phyloP scores from a whole-genome alignment of 176 grass and related monocot species.

The Zea luxurians region DNA sequence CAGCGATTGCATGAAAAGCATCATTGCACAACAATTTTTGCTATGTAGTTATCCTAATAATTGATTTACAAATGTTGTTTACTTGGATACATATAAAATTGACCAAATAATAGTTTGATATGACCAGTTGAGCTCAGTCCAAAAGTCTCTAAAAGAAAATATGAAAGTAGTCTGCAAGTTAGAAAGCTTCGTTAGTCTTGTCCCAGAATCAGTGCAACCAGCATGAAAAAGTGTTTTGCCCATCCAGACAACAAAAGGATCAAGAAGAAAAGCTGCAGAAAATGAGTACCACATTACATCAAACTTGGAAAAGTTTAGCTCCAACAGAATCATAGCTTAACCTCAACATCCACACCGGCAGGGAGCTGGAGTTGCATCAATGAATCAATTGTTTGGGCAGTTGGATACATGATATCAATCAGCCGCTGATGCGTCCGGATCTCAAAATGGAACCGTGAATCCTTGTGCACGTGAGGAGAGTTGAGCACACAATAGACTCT shows the following conservation, averaged over 20 bases:
- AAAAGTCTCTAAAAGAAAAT: too few species aligned
- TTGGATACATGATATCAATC: conserved; percentile 93
- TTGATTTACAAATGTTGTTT: too few species aligned
- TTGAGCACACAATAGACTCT: conserved; percentile 93
- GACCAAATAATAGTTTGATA: too few species aligned
- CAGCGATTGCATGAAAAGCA: too few species aligned
- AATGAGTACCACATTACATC: conserved; percentile 26
- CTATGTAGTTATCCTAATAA: too few species aligned
- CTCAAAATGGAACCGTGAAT: conserved; percentile 94
- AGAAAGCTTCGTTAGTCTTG: too few species aligned
- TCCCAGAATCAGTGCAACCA: too few species aligned
- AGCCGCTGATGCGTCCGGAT: conserved; percentile 89
- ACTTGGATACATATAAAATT: too few species aligned
- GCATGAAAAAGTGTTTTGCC: too few species aligned
- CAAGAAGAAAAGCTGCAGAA: conserved; percentile 20
- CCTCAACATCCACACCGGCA: conserved; percentile 92
- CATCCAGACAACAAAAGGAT: conserved; percentile 8
- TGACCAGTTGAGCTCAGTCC: too few species aligned
- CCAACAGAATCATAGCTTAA: conserved; percentile 79
- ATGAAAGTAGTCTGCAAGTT: too few species aligned
- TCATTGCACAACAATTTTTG: too few species aligned
- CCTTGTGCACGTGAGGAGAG: conserved; percentile 94
- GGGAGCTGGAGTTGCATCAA: conserved; percentile 96
- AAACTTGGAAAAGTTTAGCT: conserved; percentile 17
- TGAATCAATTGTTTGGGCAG: conserved; percentile 88